Conservation (phyloP, 345 rosid species). For the Eutrema heterophyllum region DNA sequence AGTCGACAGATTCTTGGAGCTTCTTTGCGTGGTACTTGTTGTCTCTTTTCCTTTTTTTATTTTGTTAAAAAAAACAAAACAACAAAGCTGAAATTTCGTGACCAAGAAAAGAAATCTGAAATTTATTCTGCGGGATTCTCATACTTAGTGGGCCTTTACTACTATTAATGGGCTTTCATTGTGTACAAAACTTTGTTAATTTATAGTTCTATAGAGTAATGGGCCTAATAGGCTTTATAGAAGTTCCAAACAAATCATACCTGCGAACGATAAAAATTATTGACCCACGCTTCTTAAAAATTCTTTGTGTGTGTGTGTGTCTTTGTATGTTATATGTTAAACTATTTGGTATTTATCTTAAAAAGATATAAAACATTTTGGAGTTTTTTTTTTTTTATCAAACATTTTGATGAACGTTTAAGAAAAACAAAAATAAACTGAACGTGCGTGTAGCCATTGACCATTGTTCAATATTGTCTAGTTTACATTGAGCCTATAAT, state of each 20-base stretch:
- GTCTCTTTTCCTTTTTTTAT: background rate
- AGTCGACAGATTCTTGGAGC: conserved; percentile 16
- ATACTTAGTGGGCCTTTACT: background rate
- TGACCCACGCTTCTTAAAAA: background rate
- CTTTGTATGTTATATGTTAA: too few relatives aligned
- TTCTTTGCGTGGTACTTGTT: conserved; percentile 12
- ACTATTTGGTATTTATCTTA: background rate
- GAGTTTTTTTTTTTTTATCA: background rate
- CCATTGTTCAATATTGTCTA: background rate
- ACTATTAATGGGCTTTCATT: background rate
- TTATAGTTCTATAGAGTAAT: background rate
- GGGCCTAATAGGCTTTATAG: background rate
- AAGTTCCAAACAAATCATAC: background rate
- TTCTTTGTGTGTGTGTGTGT: too few relatives aligned
- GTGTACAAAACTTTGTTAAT: background rate
- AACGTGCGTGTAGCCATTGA: background rate
- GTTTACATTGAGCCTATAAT: background rate
- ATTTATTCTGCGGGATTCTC: background rate
- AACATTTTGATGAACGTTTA: background rate
- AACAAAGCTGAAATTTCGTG: background rate
- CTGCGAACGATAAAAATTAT: background rate
- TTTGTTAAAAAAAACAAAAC: background rate
- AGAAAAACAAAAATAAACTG: background rate
- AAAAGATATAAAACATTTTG: background rate
- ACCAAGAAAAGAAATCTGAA: background rate